These are phyloP conservation scores for Colletotrichum phormii DNA, from an alignment of 2,329 filamentous ascomycete species.

Conservation along the genomic window DNA sequence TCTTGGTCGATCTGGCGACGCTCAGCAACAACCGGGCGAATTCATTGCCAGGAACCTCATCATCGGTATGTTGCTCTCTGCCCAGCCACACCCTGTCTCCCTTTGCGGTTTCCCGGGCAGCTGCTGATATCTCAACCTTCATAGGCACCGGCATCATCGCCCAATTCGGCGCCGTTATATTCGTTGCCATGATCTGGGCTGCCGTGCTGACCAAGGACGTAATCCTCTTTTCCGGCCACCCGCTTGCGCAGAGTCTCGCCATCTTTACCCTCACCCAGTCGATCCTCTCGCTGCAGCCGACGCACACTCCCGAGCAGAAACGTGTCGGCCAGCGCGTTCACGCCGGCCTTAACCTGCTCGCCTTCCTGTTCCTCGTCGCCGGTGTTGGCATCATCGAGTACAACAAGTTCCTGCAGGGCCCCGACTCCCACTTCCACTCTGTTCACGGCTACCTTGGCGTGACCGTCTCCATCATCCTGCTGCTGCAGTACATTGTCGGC, in stretches of 20 bases:
- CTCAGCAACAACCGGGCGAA: conserved; percentile 73
- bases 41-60: conserved; percentile 78
- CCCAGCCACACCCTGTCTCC: conserved; percentile 54
- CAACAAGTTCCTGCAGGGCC: conserved; percentile 79
- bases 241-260: conserved; percentile 76
- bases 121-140: conserved; percentile 22
- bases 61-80: conserved; percentile 70
- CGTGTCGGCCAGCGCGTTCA: conserved; percentile 70
- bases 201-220: conserved; percentile 76
- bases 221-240: conserved; percentile 90
- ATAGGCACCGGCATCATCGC: conserved; percentile 84
- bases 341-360: conserved; percentile 75
- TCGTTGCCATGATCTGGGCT: conserved; percentile 82
- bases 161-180: conserved; percentile 81
- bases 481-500: conserved; percentile 81
- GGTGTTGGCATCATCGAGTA: conserved; percentile 81
- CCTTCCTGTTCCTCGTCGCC: conserved; percentile 69
- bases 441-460: conserved; percentile 87
- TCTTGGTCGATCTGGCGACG: conserved; percentile 74
- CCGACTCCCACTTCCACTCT: conserved; percentile 79
- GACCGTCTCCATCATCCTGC: conserved; percentile 75
- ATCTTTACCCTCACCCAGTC: conserved; percentile 82
- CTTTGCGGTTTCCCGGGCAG: neutral
- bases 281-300: conserved; percentile 88
- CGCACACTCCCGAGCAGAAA: conserved; percentile 82